These are phyloP conservation scores for Misopates orontium DNA, from an alignment of 257 asterid genomes.

Conservation along the genomic window DNA sequence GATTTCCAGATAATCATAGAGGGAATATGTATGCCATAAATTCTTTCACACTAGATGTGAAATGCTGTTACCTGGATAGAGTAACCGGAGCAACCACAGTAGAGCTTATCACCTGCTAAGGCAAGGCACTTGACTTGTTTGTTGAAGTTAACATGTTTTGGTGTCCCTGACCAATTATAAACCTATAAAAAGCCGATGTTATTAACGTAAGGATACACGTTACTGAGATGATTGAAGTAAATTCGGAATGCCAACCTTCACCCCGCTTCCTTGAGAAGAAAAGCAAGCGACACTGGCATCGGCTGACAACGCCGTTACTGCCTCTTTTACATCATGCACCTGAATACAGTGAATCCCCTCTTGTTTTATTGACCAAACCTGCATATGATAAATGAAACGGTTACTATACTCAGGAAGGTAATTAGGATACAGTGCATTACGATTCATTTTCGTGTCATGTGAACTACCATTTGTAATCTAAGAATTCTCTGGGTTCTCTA, in stretches of 20 bases:
- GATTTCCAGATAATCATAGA: background rate
- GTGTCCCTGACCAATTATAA: constrained; percentile 69
- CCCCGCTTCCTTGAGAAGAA: constrained; percentile 69
- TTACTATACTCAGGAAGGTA: background rate
- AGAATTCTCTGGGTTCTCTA: too few relatives aligned
- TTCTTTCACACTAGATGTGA: background rate
- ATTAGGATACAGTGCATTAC: background rate
- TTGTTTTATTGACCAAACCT: constrained; percentile 83
- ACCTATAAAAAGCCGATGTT: constrained; percentile 44
- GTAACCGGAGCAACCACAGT: constrained; percentile 75
- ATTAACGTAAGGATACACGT: background rate
- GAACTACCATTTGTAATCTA: too few relatives aligned
- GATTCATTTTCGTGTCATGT: background rate
- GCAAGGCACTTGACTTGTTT: constrained; percentile 63
- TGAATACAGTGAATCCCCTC: constrained; percentile 76
- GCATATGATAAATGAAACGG: background rate
- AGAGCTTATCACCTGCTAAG: constrained; percentile 57
- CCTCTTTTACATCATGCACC: constrained; percentile 77
- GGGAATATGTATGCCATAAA: background rate
- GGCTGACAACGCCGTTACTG: constrained; percentile 56
- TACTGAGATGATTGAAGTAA: background rate
- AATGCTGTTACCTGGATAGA: constrained; percentile 54
- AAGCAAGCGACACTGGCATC: constrained; percentile 56
- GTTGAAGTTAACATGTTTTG: constrained; percentile 62
- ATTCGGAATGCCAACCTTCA: constrained; percentile 48